Evolutionary conservation across 2,329 filamentous ascomycete species (phyloP).

Genomic region (Macrophomina pseudophaseolina): DNA sequence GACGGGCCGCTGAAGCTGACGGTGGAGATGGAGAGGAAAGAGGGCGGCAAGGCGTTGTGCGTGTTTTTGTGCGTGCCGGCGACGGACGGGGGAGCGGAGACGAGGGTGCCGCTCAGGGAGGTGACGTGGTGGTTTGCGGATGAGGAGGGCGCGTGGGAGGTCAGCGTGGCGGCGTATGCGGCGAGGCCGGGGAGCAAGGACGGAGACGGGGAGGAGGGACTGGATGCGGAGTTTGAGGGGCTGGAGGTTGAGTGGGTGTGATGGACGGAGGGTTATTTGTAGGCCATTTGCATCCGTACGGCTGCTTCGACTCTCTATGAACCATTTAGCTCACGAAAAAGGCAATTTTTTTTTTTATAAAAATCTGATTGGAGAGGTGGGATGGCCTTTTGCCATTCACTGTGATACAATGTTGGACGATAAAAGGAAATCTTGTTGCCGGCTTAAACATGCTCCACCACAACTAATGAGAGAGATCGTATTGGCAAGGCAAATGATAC

Average conservation of each 20-base stretch:
- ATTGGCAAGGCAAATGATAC: not conserved
- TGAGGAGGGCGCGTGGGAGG: slow-evolving; percentile 56
- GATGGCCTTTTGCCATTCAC: too few species aligned
- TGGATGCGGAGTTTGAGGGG: slow-evolving; percentile 62
- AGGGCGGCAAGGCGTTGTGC: slow-evolving; percentile 68
- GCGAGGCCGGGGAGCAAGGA: slow-evolving; percentile 65
- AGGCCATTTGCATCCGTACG: too few species aligned
- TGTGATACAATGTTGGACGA: too few species aligned
- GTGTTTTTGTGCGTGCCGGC: slow-evolving; percentile 58
- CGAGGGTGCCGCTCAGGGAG: slow-evolving; percentile 69
- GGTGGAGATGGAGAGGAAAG: slow-evolving; percentile 61
- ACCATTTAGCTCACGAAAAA: too few species aligned
- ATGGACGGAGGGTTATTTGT: not conserved
- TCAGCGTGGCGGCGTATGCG: slow-evolving; percentile 70
- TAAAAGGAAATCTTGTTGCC: too few species aligned
- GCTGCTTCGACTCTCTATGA: too few species aligned
- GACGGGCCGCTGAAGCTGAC: slow-evolving; percentile 35
- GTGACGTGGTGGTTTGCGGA: slow-evolving; percentile 70
- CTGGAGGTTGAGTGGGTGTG: slow-evolving; percentile 36
- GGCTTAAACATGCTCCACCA: not conserved
- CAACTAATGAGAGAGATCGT: not conserved
- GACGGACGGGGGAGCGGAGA: slow-evolving; percentile 56
- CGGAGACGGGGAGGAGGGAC: slow-evolving; percentile 46
- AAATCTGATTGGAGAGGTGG: too few species aligned
- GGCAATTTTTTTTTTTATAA: too few species aligned